phyloP scores from a whole-genome alignment of 495 filamentous ascomycete genomes.

The Hypomontagnella submonticulosa region DNA sequence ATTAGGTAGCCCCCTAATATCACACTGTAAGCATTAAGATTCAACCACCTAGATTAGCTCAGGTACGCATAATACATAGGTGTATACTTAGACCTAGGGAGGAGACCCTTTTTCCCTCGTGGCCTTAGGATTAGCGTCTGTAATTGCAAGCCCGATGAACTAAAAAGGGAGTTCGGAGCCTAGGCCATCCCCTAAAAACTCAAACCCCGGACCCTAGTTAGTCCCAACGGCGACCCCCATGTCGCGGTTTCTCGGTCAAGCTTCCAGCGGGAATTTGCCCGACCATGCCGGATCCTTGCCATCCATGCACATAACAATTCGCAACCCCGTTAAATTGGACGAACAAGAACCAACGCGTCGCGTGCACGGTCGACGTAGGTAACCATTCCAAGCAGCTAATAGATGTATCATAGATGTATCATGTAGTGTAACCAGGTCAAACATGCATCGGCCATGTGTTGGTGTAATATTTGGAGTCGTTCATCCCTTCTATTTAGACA shows the following conservation, averaged over 20 bases:
- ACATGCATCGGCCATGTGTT: slow-evolving; percentile 16
- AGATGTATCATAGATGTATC: no score
- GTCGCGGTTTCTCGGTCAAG: slow-evolving; percentile 24
- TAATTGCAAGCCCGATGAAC: neutral
- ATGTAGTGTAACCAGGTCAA: slow-evolving; percentile 35
- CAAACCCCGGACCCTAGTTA: slow-evolving; percentile 1
- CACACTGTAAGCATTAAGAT: slow-evolving; percentile 2
- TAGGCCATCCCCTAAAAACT: slow-evolving; percentile 22
- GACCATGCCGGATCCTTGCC: slow-evolving; percentile 15
- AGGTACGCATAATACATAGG: neutral
- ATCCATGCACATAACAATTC: neutral
- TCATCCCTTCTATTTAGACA: slow-evolving; percentile 3
- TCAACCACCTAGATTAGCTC: no score
- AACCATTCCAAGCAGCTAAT: neutral
- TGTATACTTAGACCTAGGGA: neutral
- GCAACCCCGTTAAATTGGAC: slow-evolving; percentile 5
- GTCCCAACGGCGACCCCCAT: slow-evolving; percentile 1
- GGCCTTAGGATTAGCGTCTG: slow-evolving; percentile 3
- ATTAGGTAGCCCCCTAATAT: neutral
- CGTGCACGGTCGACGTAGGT: slow-evolving; percentile 5
- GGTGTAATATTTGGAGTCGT: slow-evolving; percentile 12
- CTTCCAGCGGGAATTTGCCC: slow-evolving; percentile 23
- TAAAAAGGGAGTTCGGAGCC: slow-evolving; percentile 8
- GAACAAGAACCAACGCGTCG: slow-evolving; percentile 21
- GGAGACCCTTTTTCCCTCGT: no score